Evolutionary conservation across 371 early-diverging fungal species (phyloP).

Genomic region (Rhizopus arrhizus): DNA sequence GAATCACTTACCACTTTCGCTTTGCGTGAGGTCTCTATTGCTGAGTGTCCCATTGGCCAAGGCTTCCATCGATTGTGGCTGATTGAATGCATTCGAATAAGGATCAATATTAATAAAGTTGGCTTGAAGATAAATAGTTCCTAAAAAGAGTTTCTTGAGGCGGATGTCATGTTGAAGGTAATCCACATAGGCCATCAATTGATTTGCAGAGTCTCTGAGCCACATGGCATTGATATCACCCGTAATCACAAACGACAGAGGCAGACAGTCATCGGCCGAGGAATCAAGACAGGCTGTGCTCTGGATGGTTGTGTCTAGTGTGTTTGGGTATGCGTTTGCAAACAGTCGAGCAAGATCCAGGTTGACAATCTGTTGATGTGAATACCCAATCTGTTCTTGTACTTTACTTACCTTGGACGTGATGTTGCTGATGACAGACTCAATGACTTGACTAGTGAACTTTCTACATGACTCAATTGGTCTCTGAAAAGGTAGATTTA

Average conservation of each 20-base stretch:
- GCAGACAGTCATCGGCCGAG: slow-evolving; percentile 19
- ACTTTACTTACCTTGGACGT: slow-evolving; percentile 34
- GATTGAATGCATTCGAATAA: slow-evolving; percentile 55
- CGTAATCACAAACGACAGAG: slow-evolving; percentile 63
- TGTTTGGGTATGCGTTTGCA: slow-evolving; percentile 59
- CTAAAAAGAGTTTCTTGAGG: slow-evolving; percentile 50
- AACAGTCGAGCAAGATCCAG: slow-evolving; percentile 57
- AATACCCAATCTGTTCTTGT: background rate
- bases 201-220: slow-evolving; percentile 72
- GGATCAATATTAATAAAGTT: slow-evolving; percentile 53
- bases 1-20: slow-evolving; percentile 23
- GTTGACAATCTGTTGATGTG: slow-evolving; percentile 36
- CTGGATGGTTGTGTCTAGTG: slow-evolving; percentile 63
- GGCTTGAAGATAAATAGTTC: slow-evolving; percentile 59
- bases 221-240: slow-evolving; percentile 75
- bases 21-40: background rate
- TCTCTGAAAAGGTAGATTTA: slow-evolving; percentile 47
- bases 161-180: slow-evolving; percentile 41
- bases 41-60: background rate
- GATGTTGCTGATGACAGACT: slow-evolving; percentile 40
- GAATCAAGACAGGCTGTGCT: slow-evolving; percentile 27
- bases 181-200: slow-evolving; percentile 58
- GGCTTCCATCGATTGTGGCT: slow-evolving; percentile 25
- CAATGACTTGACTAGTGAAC: slow-evolving; percentile 46
- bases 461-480: slow-evolving; percentile 45